These are phyloP conservation scores for Fusarium sp. DNA, from an alignment of 2,329 filamentous ascomycete genomes.

Conservation along the genomic window DNA sequence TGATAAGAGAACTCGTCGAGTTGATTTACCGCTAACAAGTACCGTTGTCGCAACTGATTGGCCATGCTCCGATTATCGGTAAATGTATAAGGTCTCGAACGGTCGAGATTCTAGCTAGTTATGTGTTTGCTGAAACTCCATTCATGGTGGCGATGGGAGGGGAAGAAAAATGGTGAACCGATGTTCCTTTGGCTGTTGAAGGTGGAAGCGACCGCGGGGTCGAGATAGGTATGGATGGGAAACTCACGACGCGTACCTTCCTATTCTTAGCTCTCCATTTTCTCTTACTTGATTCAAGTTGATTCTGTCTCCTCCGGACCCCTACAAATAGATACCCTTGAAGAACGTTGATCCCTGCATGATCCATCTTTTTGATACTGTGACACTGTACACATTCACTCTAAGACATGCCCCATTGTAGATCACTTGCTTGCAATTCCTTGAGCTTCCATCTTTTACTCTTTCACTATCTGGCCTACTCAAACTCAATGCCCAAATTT, in stretches of 20 bases:
- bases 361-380: not conserved
- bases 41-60: not conserved
- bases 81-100: conserved; percentile 1
- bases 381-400: not conserved
- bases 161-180: not conserved
- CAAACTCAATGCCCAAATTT: conserved; percentile 3
- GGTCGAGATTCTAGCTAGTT: not conserved
- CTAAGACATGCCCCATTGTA: not conserved
- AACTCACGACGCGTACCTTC: conserved; percentile 3
- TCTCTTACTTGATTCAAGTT: not conserved
- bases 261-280: conserved; percentile 5
- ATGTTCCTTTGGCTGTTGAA: not conserved
- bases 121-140: not conserved
- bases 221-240: not conserved
- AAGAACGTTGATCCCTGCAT: conserved; percentile 11
- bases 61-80: conserved; percentile 2
- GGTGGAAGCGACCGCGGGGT: conserved; percentile 2
- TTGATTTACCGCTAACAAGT: conserved; percentile 2
- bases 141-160: conserved; percentile 4
- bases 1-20: not conserved
- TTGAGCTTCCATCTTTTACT: not conserved
- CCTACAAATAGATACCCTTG: conserved; percentile 5
- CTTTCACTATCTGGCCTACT: not conserved
- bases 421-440: not conserved
- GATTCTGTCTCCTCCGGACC: not conserved